Evolutionary conservation across 352 stramenopile genomes (phyloP).

Genomic region (Globisporangium splendens): DNA sequence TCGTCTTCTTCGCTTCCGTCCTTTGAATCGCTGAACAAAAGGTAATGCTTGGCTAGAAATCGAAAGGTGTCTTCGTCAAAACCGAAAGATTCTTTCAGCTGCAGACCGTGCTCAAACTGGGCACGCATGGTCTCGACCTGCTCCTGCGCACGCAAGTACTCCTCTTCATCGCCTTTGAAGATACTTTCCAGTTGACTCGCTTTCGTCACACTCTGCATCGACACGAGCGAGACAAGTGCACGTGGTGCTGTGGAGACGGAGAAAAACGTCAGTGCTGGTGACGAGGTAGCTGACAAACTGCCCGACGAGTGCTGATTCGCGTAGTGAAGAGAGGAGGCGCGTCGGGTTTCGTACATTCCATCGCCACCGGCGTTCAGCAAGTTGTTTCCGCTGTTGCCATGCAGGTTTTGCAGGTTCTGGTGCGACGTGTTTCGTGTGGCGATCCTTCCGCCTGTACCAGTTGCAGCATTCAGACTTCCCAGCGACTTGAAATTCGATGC

Average conservation of each 20-base stretch:
- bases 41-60: slow-evolving; percentile 78
- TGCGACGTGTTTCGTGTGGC: slow-evolving; percentile 14
- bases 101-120: slow-evolving; percentile 61
- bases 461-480: slow-evolving; percentile 7
- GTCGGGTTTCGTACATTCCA: slow-evolving; percentile 7
- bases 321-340: slow-evolving; percentile 11
- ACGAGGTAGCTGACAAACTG: slow-evolving; percentile 23
- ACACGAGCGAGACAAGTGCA: slow-evolving; percentile 67
- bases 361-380: slow-evolving; percentile 2
- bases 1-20: neutral
- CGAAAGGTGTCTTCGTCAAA: slow-evolving; percentile 86
- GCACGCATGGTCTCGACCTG: slow-evolving; percentile 56
- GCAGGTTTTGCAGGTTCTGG: slow-evolving; percentile 17
- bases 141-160: slow-evolving; percentile 50
- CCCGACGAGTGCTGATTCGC: slow-evolving; percentile 16
- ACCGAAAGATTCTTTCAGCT: slow-evolving; percentile 77
- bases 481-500: slow-evolving; percentile 14
- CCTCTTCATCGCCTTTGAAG: slow-evolving; percentile 57
- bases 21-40: slow-evolving; percentile 28
- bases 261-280: slow-evolving; percentile 37
- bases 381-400: slow-evolving; percentile 12
- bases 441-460: slow-evolving; percentile 7
- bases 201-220: slow-evolving; percentile 72
- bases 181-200: slow-evolving; percentile 63
- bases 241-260: slow-evolving; percentile 23